phyloP scores from a whole-genome alignment of 179 eudicot genomes.

The Beta lomatogona region DNA sequence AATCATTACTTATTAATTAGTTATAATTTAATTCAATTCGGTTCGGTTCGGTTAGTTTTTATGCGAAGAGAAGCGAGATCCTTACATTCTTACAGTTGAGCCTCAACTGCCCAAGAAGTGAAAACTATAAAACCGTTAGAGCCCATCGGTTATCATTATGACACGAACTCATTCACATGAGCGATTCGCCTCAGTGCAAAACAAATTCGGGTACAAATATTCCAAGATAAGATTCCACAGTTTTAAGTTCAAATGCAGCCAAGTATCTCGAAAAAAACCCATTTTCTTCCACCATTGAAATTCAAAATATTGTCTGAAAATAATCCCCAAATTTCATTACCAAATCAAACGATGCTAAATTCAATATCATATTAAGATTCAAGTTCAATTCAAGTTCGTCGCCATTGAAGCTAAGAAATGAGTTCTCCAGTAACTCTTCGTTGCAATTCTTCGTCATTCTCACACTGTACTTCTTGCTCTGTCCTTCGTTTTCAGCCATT shows the following conservation, averaged over 20 bases:
- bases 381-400: background rate
- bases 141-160: background rate
- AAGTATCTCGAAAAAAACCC: background rate
- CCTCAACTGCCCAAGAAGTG: no score
- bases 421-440: slow-evolving; percentile 38
- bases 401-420: slow-evolving; percentile 33
- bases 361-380: no score
- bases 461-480: slow-evolving; percentile 37
- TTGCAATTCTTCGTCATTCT: slow-evolving; percentile 41
- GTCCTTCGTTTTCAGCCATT: slow-evolving; percentile 38
- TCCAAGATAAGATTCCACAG: slow-evolving; percentile 13
- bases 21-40: no score
- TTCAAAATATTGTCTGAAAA: background rate
- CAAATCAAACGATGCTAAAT: background rate
- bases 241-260: background rate
- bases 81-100: no score
- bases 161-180: background rate
- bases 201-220: background rate
- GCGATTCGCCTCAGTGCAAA: background rate
- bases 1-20: no score
- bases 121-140: no score
- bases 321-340: background rate
- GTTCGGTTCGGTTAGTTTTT: no score
- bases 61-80: no score
- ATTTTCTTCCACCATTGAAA: background rate